phyloP scores from a whole-genome alignment of 768 basidiomycete genomes.

The Mycena epipterygia region DNA sequence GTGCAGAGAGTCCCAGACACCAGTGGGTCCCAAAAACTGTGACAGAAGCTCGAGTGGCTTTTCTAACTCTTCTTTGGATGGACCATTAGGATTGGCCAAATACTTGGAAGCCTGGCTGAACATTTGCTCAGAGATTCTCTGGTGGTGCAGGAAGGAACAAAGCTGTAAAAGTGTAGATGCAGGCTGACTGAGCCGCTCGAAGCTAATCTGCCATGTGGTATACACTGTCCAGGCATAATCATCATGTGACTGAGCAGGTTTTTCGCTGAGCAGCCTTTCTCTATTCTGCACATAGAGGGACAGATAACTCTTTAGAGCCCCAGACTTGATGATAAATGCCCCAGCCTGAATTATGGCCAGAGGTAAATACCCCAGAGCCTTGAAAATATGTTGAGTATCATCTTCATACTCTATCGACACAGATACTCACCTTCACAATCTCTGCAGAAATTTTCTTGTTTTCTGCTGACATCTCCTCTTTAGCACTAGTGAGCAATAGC shows the following conservation, averaged over 20 bases:
- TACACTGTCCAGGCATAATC: constrained; percentile 21
- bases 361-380: constrained; percentile 8
- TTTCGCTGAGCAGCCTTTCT: neutral
- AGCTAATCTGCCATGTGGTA: constrained; percentile 27
- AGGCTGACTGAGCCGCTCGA: too few species aligned
- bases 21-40: too few species aligned
- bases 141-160: too few species aligned
- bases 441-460: neutral
- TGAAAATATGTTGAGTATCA: neutral
- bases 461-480: neutral
- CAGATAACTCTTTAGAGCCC: neutral
- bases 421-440: constrained; percentile 28
- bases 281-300: neutral
- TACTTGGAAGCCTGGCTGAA: too few species aligned
- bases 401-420: too few species aligned
- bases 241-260: constrained; percentile 18
- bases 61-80: too few species aligned
- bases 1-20: too few species aligned
- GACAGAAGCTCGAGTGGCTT: too few species aligned
- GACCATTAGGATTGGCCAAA: too few species aligned
- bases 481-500: constrained; percentile 13
- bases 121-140: too few species aligned
- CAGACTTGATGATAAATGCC: constrained; percentile 14
- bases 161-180: too few species aligned
- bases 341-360: constrained; percentile 22